phyloP scores from a whole-genome alignment of 2,329 filamentous ascomycete species.

The Calonectria leucothoes region DNA sequence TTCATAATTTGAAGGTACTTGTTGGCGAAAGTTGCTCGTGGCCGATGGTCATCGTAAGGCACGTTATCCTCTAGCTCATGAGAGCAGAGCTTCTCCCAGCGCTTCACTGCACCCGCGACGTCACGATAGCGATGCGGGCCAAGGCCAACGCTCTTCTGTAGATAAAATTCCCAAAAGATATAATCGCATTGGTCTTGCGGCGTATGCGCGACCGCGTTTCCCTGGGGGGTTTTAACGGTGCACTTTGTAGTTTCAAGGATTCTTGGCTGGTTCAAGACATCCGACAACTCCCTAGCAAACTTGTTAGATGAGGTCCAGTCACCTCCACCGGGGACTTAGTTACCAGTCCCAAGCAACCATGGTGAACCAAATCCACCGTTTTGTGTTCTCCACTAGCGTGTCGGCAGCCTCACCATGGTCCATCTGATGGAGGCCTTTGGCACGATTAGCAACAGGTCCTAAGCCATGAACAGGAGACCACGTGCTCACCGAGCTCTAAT shows the following conservation, averaged over 20 bases:
- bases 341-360: not conserved
- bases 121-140: not conserved
- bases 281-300: not conserved
- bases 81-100: not conserved
- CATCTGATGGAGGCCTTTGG: not conserved
- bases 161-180: no score
- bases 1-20: not conserved
- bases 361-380: not conserved
- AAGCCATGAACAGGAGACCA: no score
- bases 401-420: not conserved
- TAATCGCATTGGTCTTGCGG: no score
- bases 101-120: not conserved
- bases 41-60: not conserved
- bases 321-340: not conserved
- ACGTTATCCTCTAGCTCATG: not conserved
- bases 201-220: no score
- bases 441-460: not conserved
- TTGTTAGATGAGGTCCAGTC: not conserved
- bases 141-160: not conserved
- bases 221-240: no score
- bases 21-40: not conserved
- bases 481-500: not conserved
- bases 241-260: not conserved
- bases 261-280: not conserved
- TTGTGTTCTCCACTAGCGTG: accelerated